Percentiles rank a stretch among this genome's conserved stretches.
Evolutionary conservation across 371 early-diverging fungal species (phyloP).

Genomic region (Lichtheimia hyalospora): DNA sequence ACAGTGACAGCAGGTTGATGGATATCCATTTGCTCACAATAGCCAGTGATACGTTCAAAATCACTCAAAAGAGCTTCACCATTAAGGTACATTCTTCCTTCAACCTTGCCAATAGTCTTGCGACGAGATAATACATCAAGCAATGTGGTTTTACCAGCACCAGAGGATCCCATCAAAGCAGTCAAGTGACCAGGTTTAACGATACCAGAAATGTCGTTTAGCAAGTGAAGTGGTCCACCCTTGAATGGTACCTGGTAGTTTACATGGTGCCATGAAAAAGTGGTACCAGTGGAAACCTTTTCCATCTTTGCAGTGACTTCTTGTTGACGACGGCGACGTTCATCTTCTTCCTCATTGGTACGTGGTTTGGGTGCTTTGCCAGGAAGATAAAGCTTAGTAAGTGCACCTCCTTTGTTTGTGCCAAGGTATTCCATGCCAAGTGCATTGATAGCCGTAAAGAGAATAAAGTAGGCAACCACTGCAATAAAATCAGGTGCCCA

Average conservation of each 20-base stretch:
- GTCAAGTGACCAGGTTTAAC: conserved; percentile 70
- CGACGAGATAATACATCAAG: conserved; percentile 78
- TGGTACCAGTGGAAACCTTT: conserved; percentile 33
- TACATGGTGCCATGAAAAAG: conserved; percentile 53
- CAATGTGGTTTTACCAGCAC: conserved; percentile 86
- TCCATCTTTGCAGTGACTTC: conserved; percentile 25
- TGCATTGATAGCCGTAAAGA: conserved; percentile 38
- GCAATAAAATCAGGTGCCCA: conserved; percentile 58
- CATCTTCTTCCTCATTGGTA: conserved; percentile 23
- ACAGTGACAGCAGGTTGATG: conserved; percentile 60
- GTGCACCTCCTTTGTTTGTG: conserved; percentile 36
- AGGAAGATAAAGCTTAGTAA: conserved; percentile 48
- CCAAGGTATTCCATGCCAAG: conserved; percentile 41
- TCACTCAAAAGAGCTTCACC: conserved; percentile 39
- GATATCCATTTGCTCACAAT: conserved; percentile 83
- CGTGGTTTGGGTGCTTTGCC: conserved; percentile 22
- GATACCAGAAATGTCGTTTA: conserved; percentile 49
- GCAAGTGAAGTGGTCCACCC: conserved; percentile 45
- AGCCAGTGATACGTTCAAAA: conserved; percentile 75
- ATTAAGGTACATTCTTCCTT: conserved; percentile 67
- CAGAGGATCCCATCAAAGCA: conserved; percentile 82
- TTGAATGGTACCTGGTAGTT: conserved; percentile 54
- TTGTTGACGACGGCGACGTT: conserved; percentile 24
- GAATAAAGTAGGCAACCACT: conserved; percentile 35
- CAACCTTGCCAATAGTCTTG: conserved; percentile 70